Evolutionary conservation across 192 early-diverging fungal species (phyloP).

Genomic region (Radiomyces spectabilis): DNA sequence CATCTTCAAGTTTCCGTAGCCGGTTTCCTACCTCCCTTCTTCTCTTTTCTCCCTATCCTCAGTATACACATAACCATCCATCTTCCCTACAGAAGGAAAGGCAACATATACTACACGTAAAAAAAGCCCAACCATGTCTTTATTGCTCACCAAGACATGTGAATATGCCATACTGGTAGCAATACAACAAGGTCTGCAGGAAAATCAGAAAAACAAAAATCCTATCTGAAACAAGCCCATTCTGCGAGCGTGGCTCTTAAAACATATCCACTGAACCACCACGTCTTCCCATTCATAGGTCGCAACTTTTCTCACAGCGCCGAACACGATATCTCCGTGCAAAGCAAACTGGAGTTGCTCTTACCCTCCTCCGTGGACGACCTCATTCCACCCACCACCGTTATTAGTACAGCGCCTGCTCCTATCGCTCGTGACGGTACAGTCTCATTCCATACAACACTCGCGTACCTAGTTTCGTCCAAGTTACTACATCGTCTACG

Average conservation of each 20-base stretch:
- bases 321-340: constrained; percentile 16
- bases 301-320: constrained; percentile 16
- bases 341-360: constrained; percentile 17
- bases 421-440: constrained; percentile 1
- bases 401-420: constrained; percentile 10
- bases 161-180: constrained; percentile 28
- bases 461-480: constrained; percentile 23
- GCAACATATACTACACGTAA: too few relatives aligned
- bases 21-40: too few relatives aligned
- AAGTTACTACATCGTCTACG: constrained; percentile 20
- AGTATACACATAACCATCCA: too few relatives aligned
- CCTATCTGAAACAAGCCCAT: not conserved
- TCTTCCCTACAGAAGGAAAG: too few relatives aligned
- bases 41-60: too few relatives aligned
- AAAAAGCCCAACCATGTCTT: constrained; percentile 23
- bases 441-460: constrained; percentile 9
- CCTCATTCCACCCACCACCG: constrained; percentile 23
- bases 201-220: not conserved
- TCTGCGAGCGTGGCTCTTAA: not conserved
- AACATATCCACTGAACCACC: not conserved
- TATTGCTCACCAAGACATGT: constrained; percentile 27
- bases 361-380: constrained; percentile 23
- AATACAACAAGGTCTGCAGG: constrained; percentile 25
- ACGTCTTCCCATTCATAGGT: constrained; percentile 7
- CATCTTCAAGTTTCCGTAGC: too few relatives aligned